Base-by-base conservation (phyloP, 179 eudicot species). In the Patellifolia procumbens region DNA sequence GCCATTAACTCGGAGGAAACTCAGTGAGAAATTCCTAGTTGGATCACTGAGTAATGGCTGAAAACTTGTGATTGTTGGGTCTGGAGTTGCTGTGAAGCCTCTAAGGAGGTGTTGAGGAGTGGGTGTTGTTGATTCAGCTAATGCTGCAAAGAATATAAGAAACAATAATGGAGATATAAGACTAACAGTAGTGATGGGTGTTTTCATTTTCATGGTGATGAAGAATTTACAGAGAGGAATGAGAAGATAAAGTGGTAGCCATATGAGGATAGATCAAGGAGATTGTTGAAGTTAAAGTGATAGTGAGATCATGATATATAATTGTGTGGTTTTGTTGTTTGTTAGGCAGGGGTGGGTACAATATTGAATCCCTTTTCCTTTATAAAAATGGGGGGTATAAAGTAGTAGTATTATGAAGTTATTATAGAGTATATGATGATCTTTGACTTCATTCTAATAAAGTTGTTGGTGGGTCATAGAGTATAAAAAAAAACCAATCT, bases 1-100 rank as follows among this genome's bases (percentile, higher is more conserved):
- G 11, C 49, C 46, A 77, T 85, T 66, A 59, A 89, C 80, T 67
- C 96, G 94, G 81, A 94, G 90, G 76, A 94, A 87, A 74, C 90
- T 86, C 20, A 94, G 86, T 24, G 98, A 92, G 86, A 84, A 94
- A 74, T 87, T 91, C 7, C 87, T 84, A 4, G 84, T 81, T 20
- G 92, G 76, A 65, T 94, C 98, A 43, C 20, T 75, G 52, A 94
- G 84, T 12, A 94, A 74, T 6, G 89, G 78, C 43, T 92, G 98
- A 69, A 87, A 92, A 22, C 77, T 29, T 10, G 83, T 37, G 69
- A 78, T 69, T 6, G 86, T 78, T 56, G 91, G 82, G 78, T 87
- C 72, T 1, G 96, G 98, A 45, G 82, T 77, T 67, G 83, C 87
- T 24, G 74, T 74, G 85, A 88, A 94, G 34, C 97, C 97, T 49